phyloP scores from a whole-genome alignment of 2,329 filamentous ascomycete genomes.

The Alternaria sp. region DNA sequence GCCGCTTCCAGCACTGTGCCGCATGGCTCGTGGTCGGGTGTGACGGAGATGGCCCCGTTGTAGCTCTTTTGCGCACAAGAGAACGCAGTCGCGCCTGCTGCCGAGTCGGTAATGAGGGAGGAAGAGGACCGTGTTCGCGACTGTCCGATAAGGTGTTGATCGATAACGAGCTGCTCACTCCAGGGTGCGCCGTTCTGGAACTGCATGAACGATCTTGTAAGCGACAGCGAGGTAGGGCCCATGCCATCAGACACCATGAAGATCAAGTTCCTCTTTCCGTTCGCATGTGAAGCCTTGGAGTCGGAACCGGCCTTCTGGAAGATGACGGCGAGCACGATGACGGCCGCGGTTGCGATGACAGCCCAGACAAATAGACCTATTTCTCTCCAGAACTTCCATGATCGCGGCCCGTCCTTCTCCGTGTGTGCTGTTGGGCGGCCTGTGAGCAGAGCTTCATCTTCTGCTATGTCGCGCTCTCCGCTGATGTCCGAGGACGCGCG shows the following conservation, averaged over 20 bases:
- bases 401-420: conserved; percentile 39
- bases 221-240: conserved; percentile 87
- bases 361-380: conserved; percentile 82
- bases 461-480: conserved; percentile 62
- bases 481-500: conserved; percentile 64
- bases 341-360: conserved; percentile 75
- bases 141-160: conserved; percentile 88
- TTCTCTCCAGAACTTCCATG: conserved; percentile 72
- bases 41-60: conserved; percentile 91
- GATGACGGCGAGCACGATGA: conserved; percentile 81
- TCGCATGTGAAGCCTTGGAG: conserved; percentile 43
- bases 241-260: conserved; percentile 99
- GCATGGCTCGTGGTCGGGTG: conserved; percentile 84
- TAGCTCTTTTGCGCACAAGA: conserved; percentile 93
- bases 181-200: conserved; percentile 73
- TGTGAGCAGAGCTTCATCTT: conserved; percentile 68
- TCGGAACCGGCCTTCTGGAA: conserved; percentile 66
- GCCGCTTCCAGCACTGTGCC: conserved; percentile 94
- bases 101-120: conserved; percentile 90
- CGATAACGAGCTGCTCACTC: conserved; percentile 78
- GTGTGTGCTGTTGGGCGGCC: conserved; percentile 53
- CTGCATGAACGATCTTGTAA: conserved; percentile 89
- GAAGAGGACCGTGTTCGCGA: conserved; percentile 84
- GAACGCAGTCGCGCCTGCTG: conserved; percentile 96
- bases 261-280: conserved; percentile 86